Base-by-base conservation (phyloP, 495 filamentous ascomycete species). In the Pseudomonodictys pantanalensis region DNA sequence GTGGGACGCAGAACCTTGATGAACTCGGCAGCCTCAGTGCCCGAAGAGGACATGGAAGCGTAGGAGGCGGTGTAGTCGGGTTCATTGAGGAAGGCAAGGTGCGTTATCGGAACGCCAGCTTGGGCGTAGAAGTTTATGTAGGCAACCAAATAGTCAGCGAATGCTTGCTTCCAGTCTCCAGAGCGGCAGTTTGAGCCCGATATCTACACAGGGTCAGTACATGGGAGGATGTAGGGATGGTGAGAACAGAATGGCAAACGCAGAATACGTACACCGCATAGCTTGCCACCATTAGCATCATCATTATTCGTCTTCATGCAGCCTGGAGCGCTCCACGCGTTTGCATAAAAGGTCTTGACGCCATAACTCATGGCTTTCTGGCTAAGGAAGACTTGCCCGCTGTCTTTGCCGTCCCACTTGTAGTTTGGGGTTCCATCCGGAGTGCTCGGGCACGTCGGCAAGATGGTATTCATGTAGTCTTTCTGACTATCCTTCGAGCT, bases 401-500 rank as follows among this genome's bases (percentile, higher is more conserved):
- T 32, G 30, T 66, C 63, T 39, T 66, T 66, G 5, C 59, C 58
- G 33, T 66, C 63, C 63, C 63, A 66, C 33, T 28, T 45, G 43
- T 66, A 66, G 26, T 57, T 25, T 8, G 63, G 63, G 2, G 41
- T 50, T 2, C 50, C 63, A 55, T 24, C 30, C 4, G 63, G 47
- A n/a, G 26, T 38, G 10, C 25, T 24, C 1, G 63, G 63, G 38
- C 53, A 62, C 18, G 43, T 63, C 7, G 63, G 63, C 12, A 62
- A 33, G 28, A 62, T 62, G 0, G 74, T 73, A 62, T 78, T 75
- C 75, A 78, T 78, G 45, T 75, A 72, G 66, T 81, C 78, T 17
- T 44, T 56, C 17, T 5, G 11, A 33, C 62, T 65, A 65, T 81
- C 78, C 22, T 44, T 56, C 26, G 11, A 23, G 49, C 62, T 65